Conservation (phyloP, 2,329 filamentous ascomycete species). For the Fusarium sp. region DNA sequence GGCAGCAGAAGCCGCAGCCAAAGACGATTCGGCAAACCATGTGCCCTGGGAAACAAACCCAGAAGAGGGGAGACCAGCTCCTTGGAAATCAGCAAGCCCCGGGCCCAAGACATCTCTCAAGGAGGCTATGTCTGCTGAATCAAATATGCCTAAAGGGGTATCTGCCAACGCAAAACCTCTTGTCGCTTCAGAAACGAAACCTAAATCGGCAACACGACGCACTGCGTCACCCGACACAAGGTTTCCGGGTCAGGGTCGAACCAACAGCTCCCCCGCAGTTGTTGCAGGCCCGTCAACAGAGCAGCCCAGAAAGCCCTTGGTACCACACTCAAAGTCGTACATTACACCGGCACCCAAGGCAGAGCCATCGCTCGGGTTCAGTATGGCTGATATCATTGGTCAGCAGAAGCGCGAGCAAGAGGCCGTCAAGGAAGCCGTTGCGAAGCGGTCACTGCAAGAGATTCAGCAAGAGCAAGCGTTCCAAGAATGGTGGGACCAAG, state of each 20-base stretch:
- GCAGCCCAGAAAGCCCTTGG: conserved; percentile 56
- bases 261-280: conserved; percentile 50
- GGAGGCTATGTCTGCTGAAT: conserved; percentile 57
- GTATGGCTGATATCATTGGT: conserved; percentile 88
- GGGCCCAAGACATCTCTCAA: conserved; percentile 63
- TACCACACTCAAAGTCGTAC: conserved; percentile 72
- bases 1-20: conserved; percentile 56
- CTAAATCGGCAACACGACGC: conserved; percentile 57
- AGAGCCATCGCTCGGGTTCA: conserved; percentile 75
- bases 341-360: conserved; percentile 68
- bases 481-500: conserved; percentile 95
- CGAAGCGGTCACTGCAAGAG: conserved; percentile 89
- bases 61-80: conserved; percentile 58
- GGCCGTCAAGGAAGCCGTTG: conserved; percentile 82
- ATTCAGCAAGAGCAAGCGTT: conserved; percentile 98
- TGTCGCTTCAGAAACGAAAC: conserved; percentile 56
- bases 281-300: conserved; percentile 46
- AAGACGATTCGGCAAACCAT: conserved; percentile 46
- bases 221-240: conserved; percentile 72
- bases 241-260: conserved; percentile 68
- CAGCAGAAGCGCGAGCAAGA: conserved; percentile 89
- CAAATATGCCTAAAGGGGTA: conserved; percentile 44
- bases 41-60: conserved; percentile 60
- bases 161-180: conserved; percentile 56
- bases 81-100: conserved; percentile 73